Percentiles rank a stretch among this genome's conserved stretches.
phyloP scores from a whole-genome alignment of 371 early-diverging fungal genomes.

The Synchytrium microbalum region DNA sequence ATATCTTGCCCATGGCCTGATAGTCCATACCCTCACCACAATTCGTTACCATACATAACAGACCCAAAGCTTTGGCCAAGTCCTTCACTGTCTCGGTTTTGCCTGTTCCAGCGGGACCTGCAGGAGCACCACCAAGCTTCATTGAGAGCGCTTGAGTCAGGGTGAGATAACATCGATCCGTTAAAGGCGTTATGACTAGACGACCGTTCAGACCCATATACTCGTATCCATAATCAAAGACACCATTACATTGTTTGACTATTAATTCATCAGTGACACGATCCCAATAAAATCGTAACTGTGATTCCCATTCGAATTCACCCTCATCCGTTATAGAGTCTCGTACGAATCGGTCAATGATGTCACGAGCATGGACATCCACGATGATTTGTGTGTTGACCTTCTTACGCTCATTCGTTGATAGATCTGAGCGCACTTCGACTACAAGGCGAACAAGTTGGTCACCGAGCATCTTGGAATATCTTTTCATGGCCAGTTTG shows the following conservation, averaged over 20 bases:
- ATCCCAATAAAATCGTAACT: slow-evolving; percentile 50
- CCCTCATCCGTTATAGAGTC: slow-evolving; percentile 49
- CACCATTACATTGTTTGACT: slow-evolving; percentile 45
- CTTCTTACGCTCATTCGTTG: slow-evolving; percentile 46
- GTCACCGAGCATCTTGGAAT: slow-evolving; percentile 37
- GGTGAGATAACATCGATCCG: slow-evolving; percentile 50
- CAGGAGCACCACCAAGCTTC: slow-evolving; percentile 51
- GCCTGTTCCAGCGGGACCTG: slow-evolving; percentile 52
- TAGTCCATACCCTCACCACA: slow-evolving; percentile 59
- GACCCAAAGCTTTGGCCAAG: slow-evolving; percentile 48
- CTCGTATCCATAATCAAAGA: slow-evolving; percentile 56
- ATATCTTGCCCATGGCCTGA: slow-evolving; percentile 51
- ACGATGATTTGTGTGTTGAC: slow-evolving; percentile 54
- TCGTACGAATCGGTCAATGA: slow-evolving; percentile 50
- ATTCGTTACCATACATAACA: slow-evolving; percentile 54
- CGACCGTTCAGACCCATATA: slow-evolving; percentile 53
- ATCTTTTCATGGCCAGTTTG: slow-evolving; percentile 52
- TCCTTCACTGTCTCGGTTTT: slow-evolving; percentile 63
- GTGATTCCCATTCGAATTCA: slow-evolving; percentile 54
- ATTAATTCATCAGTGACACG: slow-evolving; percentile 35
- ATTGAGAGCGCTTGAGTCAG: slow-evolving; percentile 47
- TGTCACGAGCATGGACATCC: slow-evolving; percentile 53
- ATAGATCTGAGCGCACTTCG: slow-evolving; percentile 41
- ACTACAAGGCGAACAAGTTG: slow-evolving; percentile 47
- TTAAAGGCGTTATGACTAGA: slow-evolving; percentile 49